phyloP scores from a whole-genome alignment of 2,329 filamentous ascomycete species.

The Stagonosporopsis cucurbitacearum region DNA sequence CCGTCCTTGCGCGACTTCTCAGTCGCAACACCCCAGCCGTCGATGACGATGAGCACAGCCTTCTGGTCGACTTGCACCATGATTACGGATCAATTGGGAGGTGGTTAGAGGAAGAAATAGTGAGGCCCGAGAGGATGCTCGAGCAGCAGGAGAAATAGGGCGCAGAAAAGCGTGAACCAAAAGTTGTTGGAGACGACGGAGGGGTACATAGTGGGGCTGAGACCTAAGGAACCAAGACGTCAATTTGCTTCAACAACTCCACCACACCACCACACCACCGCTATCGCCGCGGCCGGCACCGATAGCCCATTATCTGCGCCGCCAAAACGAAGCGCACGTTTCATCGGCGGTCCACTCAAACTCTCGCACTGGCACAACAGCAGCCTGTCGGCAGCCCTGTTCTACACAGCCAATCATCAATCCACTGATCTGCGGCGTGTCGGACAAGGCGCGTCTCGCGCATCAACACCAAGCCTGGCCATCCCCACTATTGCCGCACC shows the following conservation, averaged over 20 bases:
- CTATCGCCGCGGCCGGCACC: conserved; percentile 28
- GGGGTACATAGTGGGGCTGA: conserved; percentile 37
- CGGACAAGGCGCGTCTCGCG: conserved; percentile 23
- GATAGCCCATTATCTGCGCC: conserved; percentile 19
- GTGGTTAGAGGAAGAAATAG: background rate
- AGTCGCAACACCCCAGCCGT: conserved; percentile 93
- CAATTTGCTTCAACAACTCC: conserved; percentile 21
- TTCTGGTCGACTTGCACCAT: conserved; percentile 75
- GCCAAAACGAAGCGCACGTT: conserved; percentile 8
- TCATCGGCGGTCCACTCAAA: conserved; percentile 5
- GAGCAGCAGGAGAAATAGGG: conserved; percentile 2
- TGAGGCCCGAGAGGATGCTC: conserved; percentile 7
- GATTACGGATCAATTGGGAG: conserved; percentile 42
- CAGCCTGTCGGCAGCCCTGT: conserved; percentile 9
- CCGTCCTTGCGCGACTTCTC: conserved; percentile 83
- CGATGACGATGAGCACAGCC: conserved; percentile 87
- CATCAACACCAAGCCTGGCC: conserved; percentile 29
- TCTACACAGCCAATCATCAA: conserved; percentile 27
- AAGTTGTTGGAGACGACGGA: conserved; percentile 14
- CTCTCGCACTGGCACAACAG: conserved; percentile 2
- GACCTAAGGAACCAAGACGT: conserved; percentile 16
- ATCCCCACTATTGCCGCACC: conserved; percentile 8
- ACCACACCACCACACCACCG: conserved; percentile 23
- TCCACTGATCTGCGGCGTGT: conserved; percentile 21
- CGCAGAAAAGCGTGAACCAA: conserved; percentile 7